A percentile compares a stretch with the other conserved stretches of the same genome.
Conservation (phyloP, 2,329 filamentous ascomycete species). For the Colletotrichum eremochloae region DNA sequence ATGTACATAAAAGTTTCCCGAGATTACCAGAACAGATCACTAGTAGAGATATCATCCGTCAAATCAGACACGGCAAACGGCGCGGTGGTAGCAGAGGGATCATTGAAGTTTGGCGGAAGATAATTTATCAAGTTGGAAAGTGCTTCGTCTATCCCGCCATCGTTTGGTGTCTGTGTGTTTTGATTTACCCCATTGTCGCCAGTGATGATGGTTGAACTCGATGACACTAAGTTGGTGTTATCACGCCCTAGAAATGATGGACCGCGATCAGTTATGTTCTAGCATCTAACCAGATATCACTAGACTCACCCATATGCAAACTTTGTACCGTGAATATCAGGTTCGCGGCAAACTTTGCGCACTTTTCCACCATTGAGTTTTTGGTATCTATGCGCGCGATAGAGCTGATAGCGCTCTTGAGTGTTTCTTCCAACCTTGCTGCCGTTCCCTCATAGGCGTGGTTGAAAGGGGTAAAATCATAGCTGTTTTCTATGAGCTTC, state of each 20-base stretch:
- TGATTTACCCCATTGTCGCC: not conserved
- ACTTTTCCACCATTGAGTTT: conserved; percentile 37
- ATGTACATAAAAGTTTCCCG: not conserved
- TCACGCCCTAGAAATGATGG: not conserved
- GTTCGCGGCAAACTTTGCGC: conserved; percentile 35
- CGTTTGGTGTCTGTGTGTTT: not conserved
- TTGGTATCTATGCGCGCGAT: conserved; percentile 31
- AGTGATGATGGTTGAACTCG: not conserved
- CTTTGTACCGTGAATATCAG: conserved; percentile 26
- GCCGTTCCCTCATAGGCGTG: not conserved
- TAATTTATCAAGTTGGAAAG: conserved; percentile 18
- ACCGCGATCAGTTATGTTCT: not conserved
- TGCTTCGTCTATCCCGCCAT: conserved; percentile 5
- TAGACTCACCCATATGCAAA: conserved; percentile 15
- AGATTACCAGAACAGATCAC: conserved; percentile 34
- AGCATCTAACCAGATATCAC: not conserved
- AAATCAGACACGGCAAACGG: conserved; percentile 28
- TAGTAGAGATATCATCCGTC: conserved; percentile 30
- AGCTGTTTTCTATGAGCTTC: conserved; percentile 28
- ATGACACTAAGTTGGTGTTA: not conserved
- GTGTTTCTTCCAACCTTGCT: conserved; percentile 14
- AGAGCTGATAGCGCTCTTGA: conserved; percentile 20
- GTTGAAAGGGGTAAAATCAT: not conserved
- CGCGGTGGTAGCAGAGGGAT: not conserved
- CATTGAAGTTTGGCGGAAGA: conserved; percentile 31